Evolutionary conservation across 768 basidiomycete genomes (phyloP).

Genomic region (Fibroporia radiculosa): DNA sequence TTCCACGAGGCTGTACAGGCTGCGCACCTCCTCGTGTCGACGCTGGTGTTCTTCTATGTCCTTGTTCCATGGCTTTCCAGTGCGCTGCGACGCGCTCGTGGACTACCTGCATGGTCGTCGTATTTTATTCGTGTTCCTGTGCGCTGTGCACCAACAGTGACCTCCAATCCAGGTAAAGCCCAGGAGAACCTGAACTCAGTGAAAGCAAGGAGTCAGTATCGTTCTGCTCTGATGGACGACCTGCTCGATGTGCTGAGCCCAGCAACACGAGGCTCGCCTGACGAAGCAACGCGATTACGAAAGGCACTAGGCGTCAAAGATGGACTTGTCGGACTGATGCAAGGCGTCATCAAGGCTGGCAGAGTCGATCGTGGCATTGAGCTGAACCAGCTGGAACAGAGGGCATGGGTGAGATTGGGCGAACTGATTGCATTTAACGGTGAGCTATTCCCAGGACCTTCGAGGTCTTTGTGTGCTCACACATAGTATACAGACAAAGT

Average conservation of each 20-base stretch:
- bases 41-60: conserved; percentile 52
- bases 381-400: conserved; percentile 35
- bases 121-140: neutral
- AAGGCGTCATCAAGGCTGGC: conserved; percentile 23
- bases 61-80: conserved; percentile 40
- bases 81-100: conserved; percentile 10
- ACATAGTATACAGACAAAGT: conserved; percentile 21
- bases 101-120: conserved; percentile 7
- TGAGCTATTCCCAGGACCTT: conserved; percentile 11
- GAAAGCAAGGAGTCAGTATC: neutral
- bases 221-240: conserved; percentile 14
- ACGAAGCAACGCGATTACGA: conserved; percentile 33
- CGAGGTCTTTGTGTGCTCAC: neutral
- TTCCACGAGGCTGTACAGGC: conserved; percentile 50
- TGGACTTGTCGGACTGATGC: conserved; percentile 30
- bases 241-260: conserved; percentile 28
- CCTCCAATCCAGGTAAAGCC: neutral
- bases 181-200: neutral
- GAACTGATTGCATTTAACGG: conserved; percentile 37
- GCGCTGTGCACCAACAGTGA: neutral
- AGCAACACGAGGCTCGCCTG: conserved; percentile 24
- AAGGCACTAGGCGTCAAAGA: conserved; percentile 31
- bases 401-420: conserved; percentile 44
- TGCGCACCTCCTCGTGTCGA: conserved; percentile 60
- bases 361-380: conserved; percentile 27